A percentile compares a stretch with the other conserved stretches of the same genome.
Conservation (phyloP, 768 basidiomycete species). For the Neoboletus magnificus region DNA sequence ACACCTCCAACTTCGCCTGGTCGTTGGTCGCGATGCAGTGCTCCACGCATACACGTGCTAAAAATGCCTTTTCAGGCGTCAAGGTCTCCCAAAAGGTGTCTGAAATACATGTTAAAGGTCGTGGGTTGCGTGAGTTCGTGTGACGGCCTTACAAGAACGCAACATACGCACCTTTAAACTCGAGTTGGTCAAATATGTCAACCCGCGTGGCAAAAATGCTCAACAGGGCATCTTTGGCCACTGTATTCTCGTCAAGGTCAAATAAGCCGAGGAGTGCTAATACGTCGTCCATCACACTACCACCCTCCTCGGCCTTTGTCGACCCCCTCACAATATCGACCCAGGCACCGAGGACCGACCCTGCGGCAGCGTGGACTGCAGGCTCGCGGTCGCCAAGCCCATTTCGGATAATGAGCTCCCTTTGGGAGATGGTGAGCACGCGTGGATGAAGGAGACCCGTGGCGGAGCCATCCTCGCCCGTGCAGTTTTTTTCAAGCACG, state of each 20-base stretch:
- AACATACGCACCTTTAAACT: conserved; percentile 59
- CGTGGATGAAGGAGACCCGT: conserved; percentile 55
- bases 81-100: conserved; percentile 70
- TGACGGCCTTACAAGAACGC: not conserved
- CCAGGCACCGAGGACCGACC: conserved; percentile 72
- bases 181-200: conserved; percentile 34
- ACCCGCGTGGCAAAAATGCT: too few species aligned
- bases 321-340: conserved; percentile 50
- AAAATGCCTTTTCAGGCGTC: conserved; percentile 73
- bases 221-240: too few species aligned
- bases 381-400: conserved; percentile 86
- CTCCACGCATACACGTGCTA: conserved; percentile 80
- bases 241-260: too few species aligned
- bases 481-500: too few species aligned
- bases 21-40: conserved; percentile 65
- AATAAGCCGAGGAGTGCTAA: conserved; percentile 40
- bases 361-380: conserved; percentile 67
- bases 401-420: conserved; percentile 73
- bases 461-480: too few species aligned
- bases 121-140: not conserved
- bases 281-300: conserved; percentile 36
- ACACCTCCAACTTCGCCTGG: conserved; percentile 57
- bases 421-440: conserved; percentile 62
- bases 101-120: conserved; percentile 30
- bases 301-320: conserved; percentile 36